Percentiles rank a stretch among this genome's conserved stretches.
phyloP scores from a whole-genome alignment of 306 rosid genomes.

The Astragalus membranaceus region DNA sequence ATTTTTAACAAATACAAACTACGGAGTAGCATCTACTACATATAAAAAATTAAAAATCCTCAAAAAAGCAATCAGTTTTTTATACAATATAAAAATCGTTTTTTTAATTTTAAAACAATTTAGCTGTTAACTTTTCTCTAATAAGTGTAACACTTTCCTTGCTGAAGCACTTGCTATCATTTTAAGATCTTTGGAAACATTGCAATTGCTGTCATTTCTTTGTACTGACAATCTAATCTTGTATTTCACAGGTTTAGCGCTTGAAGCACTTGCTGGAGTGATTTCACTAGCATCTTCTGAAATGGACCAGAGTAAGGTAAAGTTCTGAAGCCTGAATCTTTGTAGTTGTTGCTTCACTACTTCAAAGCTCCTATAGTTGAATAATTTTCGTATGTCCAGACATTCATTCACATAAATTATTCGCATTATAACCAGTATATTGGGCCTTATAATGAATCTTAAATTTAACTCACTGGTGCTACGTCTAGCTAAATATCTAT shows the following conservation, averaged over 20 bases:
- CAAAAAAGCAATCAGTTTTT: background rate
- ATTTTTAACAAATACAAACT: background rate
- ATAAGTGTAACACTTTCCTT: background rate
- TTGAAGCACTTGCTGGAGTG: conserved; percentile 93
- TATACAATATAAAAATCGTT: background rate
- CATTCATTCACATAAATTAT: background rate
- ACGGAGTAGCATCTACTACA: background rate
- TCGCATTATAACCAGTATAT: background rate
- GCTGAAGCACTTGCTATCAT: background rate
- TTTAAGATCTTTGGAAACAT: background rate
- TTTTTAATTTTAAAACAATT: background rate
- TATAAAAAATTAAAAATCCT: background rate
- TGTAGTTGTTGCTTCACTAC: background rate
- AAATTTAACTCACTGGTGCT: background rate
- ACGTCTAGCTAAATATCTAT: background rate
- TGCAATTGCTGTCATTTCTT: background rate
- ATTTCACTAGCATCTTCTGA: conserved; percentile 80
- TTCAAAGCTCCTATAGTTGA: background rate
- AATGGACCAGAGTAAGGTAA: conserved; percentile 70
- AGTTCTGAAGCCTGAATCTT: conserved; percentile 19
- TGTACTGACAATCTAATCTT: conserved; percentile 10
- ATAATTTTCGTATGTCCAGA: background rate
- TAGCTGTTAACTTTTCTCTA: background rate
- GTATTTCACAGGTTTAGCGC: conserved; percentile 60
- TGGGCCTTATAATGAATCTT: background rate